Evolutionary conservation across 192 early-diverging fungal genomes (phyloP).

Genomic region (Entomortierella beljakovae): DNA sequence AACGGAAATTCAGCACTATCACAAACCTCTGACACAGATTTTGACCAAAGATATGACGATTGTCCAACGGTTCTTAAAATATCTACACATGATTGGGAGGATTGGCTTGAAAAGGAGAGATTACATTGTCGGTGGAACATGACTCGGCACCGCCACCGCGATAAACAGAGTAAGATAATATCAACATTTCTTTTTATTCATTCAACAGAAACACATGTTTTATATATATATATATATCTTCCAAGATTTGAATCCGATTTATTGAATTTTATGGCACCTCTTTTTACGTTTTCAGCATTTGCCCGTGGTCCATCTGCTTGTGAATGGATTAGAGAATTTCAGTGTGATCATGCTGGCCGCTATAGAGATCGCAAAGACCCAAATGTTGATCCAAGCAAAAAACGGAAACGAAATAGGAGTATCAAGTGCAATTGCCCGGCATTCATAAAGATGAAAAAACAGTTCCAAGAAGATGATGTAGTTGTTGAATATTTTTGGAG

Average conservation of each 20-base stretch:
- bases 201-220: too few relatives aligned
- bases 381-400: constrained; percentile 42
- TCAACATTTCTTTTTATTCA: not conserved
- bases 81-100: constrained; percentile 35
- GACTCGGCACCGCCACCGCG: constrained; percentile 33
- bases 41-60: constrained; percentile 16
- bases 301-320: constrained; percentile 45
- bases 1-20: not conserved
- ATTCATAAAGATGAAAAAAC: constrained; percentile 50
- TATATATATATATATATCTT: too few relatives aligned
- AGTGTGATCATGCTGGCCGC: constrained; percentile 49
- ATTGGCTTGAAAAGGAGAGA: constrained; percentile 38
- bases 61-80: constrained; percentile 24
- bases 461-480: constrained; percentile 39
- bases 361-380: constrained; percentile 50
- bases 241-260: not conserved
- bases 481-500: constrained; percentile 47
- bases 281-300: constrained; percentile 16
- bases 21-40: not conserved
- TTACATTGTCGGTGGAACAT: constrained; percentile 37
- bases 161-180: constrained; percentile 29
- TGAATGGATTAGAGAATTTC: constrained; percentile 48
- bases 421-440: constrained; percentile 52
- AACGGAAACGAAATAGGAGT: constrained; percentile 38
- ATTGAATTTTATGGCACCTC: not conserved